Evolutionary conservation across 352 stramenopile genomes (phyloP).

Genomic region (Pythium dissimile): DNA sequence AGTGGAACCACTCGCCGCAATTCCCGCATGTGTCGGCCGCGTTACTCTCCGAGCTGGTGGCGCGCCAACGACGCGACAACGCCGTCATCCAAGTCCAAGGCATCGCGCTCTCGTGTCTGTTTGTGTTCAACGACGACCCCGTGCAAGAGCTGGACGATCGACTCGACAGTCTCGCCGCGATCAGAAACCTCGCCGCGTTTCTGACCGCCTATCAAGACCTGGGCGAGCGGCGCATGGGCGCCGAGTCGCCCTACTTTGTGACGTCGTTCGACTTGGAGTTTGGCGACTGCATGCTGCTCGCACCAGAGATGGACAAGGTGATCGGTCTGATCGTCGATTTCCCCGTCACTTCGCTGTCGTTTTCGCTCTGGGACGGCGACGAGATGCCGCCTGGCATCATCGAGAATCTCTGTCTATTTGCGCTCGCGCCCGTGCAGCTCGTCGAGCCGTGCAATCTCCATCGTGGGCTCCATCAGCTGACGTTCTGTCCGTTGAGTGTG

Average conservation of each 20-base stretch:
- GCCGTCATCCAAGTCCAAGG: background rate
- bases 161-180: background rate
- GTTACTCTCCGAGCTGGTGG: background rate
- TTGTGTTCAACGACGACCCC: slow-evolving; percentile 2
- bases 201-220: background rate
- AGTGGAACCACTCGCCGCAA: slow-evolving; percentile 10
- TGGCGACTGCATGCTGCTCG: background rate
- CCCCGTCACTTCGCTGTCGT: background rate
- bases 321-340: background rate
- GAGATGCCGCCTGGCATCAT: background rate
- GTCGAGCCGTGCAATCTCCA: background rate
- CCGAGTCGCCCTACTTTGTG: background rate
- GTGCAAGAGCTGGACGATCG: background rate
- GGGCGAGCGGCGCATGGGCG: background rate
- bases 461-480: background rate
- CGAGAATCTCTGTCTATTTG: background rate
- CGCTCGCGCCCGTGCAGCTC: background rate
- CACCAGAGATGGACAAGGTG: background rate
- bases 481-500: background rate
- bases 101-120: background rate
- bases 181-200: background rate
- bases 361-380: background rate
- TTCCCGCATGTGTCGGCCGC: background rate
- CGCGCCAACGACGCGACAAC: background rate
- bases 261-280: slow-evolving; percentile 4